phyloP scores from a whole-genome alignment of 805 yeast genomes.

The Wickerhamiella kurtzmanii region DNA sequence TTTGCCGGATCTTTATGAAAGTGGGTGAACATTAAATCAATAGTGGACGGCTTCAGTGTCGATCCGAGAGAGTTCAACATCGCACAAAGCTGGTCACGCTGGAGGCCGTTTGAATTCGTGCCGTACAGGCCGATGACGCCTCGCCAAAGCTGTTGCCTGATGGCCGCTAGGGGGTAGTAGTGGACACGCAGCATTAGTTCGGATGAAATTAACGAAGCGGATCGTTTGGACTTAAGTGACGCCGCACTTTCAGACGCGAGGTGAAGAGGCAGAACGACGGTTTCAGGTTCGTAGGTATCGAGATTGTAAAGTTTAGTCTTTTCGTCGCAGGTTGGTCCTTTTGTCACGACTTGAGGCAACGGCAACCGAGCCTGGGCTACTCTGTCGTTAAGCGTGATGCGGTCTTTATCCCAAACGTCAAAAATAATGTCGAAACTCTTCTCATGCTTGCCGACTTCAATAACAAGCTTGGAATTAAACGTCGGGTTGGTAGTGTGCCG shows the following conservation, averaged over 20 bases:
- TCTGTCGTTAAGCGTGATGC: constrained; percentile 66
- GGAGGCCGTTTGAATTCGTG: not conserved
- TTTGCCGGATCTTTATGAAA: constrained; percentile 27
- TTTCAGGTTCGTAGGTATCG: constrained; percentile 10
- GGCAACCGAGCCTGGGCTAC: constrained; percentile 57
- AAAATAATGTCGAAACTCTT: constrained; percentile 51
- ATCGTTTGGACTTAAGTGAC: not conserved
- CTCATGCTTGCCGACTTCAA: constrained; percentile 62
- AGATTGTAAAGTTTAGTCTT: constrained; percentile 25
- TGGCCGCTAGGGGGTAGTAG: constrained; percentile 49
- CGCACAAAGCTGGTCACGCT: constrained; percentile 40
- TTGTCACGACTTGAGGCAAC: constrained; percentile 33
- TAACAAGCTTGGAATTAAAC: constrained; percentile 66
- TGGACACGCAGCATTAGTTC: constrained; percentile 45
- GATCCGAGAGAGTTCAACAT: constrained; percentile 56
- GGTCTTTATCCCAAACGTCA: constrained; percentile 72
- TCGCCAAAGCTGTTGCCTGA: constrained; percentile 60
- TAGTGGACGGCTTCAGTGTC: constrained; percentile 25
- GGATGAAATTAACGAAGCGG: constrained; percentile 1
- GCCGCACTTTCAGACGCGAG: constrained; percentile 12
- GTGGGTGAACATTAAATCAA: constrained; percentile 23
- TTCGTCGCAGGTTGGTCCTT: constrained; percentile 25
- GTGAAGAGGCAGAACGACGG: constrained; percentile 12
- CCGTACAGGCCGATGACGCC: constrained; percentile 44
- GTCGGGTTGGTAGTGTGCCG: constrained; percentile 73